phyloP scores from a whole-genome alignment of 495 filamentous ascomycete species.

The Ramalina peruviana region DNA sequence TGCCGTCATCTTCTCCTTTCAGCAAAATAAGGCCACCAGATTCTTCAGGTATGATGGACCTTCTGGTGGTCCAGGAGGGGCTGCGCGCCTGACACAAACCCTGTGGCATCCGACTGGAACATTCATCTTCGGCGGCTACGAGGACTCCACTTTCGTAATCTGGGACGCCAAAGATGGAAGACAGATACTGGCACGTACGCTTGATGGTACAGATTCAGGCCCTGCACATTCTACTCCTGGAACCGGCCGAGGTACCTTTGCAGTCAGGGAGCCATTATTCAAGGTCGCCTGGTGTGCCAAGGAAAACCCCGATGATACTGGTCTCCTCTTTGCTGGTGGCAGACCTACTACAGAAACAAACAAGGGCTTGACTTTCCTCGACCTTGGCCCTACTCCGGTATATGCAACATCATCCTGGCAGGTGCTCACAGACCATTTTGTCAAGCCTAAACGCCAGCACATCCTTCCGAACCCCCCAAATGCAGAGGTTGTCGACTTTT shows the following conservation, averaged over 20 bases:
- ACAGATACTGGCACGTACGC: constrained; percentile 66
- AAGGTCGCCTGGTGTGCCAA: constrained; percentile 84
- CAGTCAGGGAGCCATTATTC: constrained; percentile 55
- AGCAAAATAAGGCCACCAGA: constrained; percentile 61
- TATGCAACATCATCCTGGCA: constrained; percentile 88
- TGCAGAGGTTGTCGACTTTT: constrained; percentile 68
- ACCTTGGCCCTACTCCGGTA: constrained; percentile 75
- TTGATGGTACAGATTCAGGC: constrained; percentile 54
- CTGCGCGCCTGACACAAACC: constrained; percentile 57
- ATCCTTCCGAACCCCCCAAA: constrained; percentile 68
- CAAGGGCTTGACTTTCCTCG: constrained; percentile 74
- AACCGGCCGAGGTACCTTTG: constrained; percentile 28
- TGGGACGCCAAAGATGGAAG: constrained; percentile 93
- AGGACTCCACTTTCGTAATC: constrained; percentile 78
- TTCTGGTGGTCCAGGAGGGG: constrained; percentile 75
- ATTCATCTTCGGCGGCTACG: constrained; percentile 75
- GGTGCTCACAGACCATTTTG: constrained; percentile 59
- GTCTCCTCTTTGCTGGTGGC: constrained; percentile 74
- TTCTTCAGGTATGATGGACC: constrained; percentile 76
- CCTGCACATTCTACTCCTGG: constrained; percentile 34
- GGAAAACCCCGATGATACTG: constrained; percentile 83
- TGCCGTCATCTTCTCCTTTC: constrained; percentile 82
- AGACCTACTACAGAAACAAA: constrained; percentile 42
- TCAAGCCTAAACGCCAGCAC: constrained; percentile 49
- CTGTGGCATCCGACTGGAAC: constrained; percentile 93